Conservation (phyloP, 805 yeast genomes). For the Nakazawaea anatomiae region DNA sequence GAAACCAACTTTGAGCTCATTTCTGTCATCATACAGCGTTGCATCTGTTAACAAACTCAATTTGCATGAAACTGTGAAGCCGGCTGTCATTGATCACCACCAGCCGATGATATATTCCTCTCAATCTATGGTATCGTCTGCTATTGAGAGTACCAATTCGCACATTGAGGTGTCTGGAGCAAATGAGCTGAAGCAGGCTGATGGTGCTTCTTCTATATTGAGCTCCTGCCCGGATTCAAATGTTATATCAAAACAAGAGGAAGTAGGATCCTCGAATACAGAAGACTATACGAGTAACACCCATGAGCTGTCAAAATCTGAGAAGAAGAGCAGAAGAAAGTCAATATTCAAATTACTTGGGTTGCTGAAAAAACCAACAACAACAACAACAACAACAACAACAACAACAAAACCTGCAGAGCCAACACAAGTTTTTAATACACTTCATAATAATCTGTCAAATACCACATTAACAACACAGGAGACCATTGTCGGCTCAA, state of each 20-base stretch:
- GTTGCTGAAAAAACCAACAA: slow-evolving; percentile 1
- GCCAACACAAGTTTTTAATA: not conserved
- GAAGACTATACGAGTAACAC: not conserved
- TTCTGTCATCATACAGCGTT: not conserved
- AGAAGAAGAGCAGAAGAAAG: slow-evolving; percentile 16
- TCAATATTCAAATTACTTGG: slow-evolving; percentile 23
- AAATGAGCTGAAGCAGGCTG: too few species aligned
- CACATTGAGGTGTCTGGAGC: too few species aligned
- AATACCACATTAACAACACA: slow-evolving; percentile 4
- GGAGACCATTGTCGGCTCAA: slow-evolving; percentile 2
- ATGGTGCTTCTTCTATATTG: too few species aligned
- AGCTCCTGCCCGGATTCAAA: too few species aligned
- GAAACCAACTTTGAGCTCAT: not conserved
- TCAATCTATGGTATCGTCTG: too few species aligned
- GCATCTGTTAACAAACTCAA: not conserved
- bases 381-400: not conserved
- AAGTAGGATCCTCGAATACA: not conserved
- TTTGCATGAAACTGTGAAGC: not conserved
- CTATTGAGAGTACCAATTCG: too few species aligned
- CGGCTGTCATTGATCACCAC: not conserved
- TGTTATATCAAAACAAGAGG: not conserved
- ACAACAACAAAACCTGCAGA: not conserved
- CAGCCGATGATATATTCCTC: not conserved
- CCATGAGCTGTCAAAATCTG: not conserved
- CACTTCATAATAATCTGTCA: not conserved